Base-by-base conservation (phyloP, 805 yeast species). In the Yarrowia sp. region DNA sequence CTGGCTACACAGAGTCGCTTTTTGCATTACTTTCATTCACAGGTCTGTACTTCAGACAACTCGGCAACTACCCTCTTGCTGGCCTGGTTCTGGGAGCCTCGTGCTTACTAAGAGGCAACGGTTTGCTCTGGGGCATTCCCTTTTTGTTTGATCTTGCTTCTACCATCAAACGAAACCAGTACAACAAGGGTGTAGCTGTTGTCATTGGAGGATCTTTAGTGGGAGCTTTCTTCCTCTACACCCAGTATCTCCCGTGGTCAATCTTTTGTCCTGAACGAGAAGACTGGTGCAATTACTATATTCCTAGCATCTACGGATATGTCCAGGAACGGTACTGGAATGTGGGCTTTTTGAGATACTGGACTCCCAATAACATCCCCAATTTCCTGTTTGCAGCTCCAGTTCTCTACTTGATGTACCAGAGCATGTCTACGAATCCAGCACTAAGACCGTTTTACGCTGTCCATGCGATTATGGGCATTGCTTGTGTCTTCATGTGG, bases 261-360 rank as follows among this genome's bases (percentile, higher is more conserved):
- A 73, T 74, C 15, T 89, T 86, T 71, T 95, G 99, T 75, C 90
- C 92, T 0, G 83, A 78, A 14, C 79, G 92, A 69, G 87, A 90
- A 8, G 90, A 84, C 70, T 94, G 98, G 98, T 94, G 99, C 76
- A 70, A 79, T 14, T 72, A 79, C 5, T 69, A 71, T 3, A 65
- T 90, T 0, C 91, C 90, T 8, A 84, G 89, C 26, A 80, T 94
- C 14, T 87, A 87, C 73, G 77, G 85, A 3, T 91, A 83, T 76
- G 90, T 96, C 8, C 99, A 95, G 77, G 70, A 79, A 1, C 82
- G 86, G 71, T 92, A 94, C 77, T 95, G 99, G 99, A 85, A 87
- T 72, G 84, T 82, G 53, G 98, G 99, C 0, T 86, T 93, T 66
- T 77, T 95, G 69, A 81, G 78, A 49, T 95, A 95, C 78, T 95